A percentile compares a stretch with the other conserved stretches of the same genome.
Conservation (phyloP, 352 stramenopile genomes). For the Phytophthora sp. region DNA sequence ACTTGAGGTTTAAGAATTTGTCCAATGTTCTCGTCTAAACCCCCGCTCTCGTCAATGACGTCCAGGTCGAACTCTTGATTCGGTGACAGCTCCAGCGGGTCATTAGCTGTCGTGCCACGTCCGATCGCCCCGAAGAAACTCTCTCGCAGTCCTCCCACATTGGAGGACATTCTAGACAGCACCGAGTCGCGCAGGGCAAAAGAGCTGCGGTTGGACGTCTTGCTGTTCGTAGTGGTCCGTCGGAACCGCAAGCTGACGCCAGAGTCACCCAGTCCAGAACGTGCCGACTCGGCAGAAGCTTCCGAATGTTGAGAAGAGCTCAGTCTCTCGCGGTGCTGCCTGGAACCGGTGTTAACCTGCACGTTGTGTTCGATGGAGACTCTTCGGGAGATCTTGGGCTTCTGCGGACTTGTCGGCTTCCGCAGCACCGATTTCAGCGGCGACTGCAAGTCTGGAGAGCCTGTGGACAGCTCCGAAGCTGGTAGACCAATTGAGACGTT, state of each 20-base stretch:
- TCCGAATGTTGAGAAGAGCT: constrained; percentile 37
- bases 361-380: constrained; percentile 38
- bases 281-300: constrained; percentile 14
- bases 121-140: constrained; percentile 65
- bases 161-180: constrained; percentile 52
- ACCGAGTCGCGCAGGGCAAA: constrained; percentile 45
- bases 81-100: constrained; percentile 68
- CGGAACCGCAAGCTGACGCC: constrained; percentile 37
- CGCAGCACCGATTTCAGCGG: constrained; percentile 29
- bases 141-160: constrained; percentile 50
- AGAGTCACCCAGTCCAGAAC: constrained; percentile 26
- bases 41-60: constrained; percentile 77
- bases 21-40: constrained; percentile 60
- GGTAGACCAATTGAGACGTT: not conserved
- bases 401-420: constrained; percentile 16
- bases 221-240: constrained; percentile 42
- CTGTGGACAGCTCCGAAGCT: not conserved
- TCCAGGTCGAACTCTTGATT: constrained; percentile 78
- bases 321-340: constrained; percentile 11
- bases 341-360: constrained; percentile 4
- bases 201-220: constrained; percentile 40
- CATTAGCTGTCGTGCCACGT: constrained; percentile 25
- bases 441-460: constrained; percentile 10
- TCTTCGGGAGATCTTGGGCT: constrained; percentile 21
- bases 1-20: constrained; percentile 63